Conservation (phyloP, 2,329 filamentous ascomycete species). For the Trichocomaceae sp. region DNA sequence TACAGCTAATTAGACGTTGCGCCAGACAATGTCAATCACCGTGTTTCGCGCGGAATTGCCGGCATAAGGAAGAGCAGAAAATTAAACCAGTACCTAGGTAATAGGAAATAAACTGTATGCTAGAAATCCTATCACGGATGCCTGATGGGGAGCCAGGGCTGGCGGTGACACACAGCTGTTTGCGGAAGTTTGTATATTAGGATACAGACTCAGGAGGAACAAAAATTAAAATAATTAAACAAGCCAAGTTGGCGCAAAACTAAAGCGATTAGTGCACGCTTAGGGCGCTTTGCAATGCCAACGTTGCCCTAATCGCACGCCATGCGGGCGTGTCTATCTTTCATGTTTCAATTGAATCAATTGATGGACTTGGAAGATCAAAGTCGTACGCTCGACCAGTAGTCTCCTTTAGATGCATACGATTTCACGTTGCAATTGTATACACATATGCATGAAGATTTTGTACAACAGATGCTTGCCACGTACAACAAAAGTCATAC, state of each 20-base stretch:
- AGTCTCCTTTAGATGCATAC: too few relatives aligned
- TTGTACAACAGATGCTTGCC: too few relatives aligned
- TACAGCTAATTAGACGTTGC: not conserved
- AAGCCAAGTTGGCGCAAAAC: not conserved
- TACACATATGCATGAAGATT: too few relatives aligned
- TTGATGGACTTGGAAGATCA: too few relatives aligned
- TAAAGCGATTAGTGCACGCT: not conserved
- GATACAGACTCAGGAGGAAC: not conserved
- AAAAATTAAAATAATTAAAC: not conserved
- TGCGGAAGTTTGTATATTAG: not conserved
- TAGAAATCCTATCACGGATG: not conserved
- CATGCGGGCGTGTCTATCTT: not conserved
- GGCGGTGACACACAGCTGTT: conserved; percentile 2
- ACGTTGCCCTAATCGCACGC: not conserved
- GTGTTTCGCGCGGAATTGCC: not conserved
- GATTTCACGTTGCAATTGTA: too few relatives aligned
- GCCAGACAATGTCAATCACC: not conserved
- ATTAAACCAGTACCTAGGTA: not conserved
- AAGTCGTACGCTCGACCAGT: too few relatives aligned
- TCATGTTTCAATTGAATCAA: not conserved
- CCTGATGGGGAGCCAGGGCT: not conserved
- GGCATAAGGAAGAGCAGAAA: not conserved
- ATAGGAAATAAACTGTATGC: not conserved
- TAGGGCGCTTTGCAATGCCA: too few relatives aligned
- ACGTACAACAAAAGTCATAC: too few relatives aligned